phyloP scores from a whole-genome alignment of 345 rosid species.

The Populus nigra region DNA sequence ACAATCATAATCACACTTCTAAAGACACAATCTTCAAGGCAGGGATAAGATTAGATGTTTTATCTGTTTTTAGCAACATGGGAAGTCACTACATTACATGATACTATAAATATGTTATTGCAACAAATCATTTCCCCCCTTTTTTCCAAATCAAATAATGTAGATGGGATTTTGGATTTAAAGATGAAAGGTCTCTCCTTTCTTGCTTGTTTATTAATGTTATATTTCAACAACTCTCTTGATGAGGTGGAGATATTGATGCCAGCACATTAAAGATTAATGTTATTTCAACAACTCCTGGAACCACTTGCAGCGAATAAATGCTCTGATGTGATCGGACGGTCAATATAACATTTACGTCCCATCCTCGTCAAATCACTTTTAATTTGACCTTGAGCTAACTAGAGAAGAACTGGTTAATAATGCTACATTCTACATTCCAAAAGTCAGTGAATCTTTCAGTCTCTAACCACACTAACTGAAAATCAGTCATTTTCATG shows the following conservation, averaged over 20 bases:
- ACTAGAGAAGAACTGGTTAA: neutral
- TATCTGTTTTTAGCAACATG: neutral
- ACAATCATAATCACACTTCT: no score
- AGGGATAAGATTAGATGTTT: no score
- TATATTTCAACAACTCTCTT: no score
- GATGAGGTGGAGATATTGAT: no score
- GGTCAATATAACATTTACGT: neutral
- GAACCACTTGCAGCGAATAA: neutral
- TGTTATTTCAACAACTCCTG: neutral
- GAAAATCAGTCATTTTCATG: no score
- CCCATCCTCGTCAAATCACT: neutral
- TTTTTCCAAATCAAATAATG: neutral
- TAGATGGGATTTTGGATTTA: neutral
- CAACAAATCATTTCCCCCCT: no score
- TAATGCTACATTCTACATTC: neutral
- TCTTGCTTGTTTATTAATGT: no score
- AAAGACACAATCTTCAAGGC: no score
- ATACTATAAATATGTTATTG: no score
- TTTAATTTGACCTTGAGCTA: neutral
- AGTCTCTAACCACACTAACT: neutral
- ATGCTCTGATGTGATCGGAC: neutral
- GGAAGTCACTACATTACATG: neutral
- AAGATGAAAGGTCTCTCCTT: no score
- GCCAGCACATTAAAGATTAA: no score
- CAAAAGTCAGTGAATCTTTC: neutral